Base-by-base conservation (phyloP, 192 early-diverging fungal genomes). In the Backusella tarrabulga region DNA sequence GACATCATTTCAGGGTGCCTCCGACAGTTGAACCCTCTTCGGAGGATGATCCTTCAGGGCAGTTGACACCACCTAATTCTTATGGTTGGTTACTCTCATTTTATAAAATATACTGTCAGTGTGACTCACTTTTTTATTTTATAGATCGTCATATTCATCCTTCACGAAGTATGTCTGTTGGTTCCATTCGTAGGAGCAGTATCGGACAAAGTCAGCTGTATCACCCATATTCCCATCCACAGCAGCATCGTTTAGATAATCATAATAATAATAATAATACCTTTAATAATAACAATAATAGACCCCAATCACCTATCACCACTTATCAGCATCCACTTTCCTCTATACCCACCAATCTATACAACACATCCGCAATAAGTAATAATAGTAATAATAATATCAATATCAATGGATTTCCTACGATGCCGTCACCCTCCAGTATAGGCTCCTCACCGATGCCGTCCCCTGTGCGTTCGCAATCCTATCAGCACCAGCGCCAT, bases 1-100 rank as follows among this genome's bases (percentile, higher is more conserved):
- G 88, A 77, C 87, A 90, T 56, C 88, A 90, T 77, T 90, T 90
- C 68, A 75, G 88, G 35, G 83, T 90, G 40, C 87, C 87, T 67
- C 88, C 87, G 32, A 67, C 78, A 29, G 70, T 78, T 3, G 80
- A 82, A 23, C 80, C 80, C 15, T 71, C 32, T 3, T 32, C 63
- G 54, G 79, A 81, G 21, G 36, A 26, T 34, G 54, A 50, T 34
- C 75, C 26, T 29, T 50, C 46, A 50, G 71, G 76, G 19, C 76
- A 68, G 21, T 56, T 77, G 29, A 70, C 76, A 8, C 72, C 72
- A 1, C 76, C 76, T 32, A 52, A 71, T 63, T 40, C 54, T 4
- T 74, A 34, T 34, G 50, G 42, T 42, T 50, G 0, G 1, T 50
- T 44, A 11, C 11, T 15, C 0, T 46, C 15, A 5, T 3, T 19